Evolutionary conservation across 257 asterid genomes (phyloP), one percentile per base, ranked within the genome.

Genomic region (Solanum medicagineum): DNA sequence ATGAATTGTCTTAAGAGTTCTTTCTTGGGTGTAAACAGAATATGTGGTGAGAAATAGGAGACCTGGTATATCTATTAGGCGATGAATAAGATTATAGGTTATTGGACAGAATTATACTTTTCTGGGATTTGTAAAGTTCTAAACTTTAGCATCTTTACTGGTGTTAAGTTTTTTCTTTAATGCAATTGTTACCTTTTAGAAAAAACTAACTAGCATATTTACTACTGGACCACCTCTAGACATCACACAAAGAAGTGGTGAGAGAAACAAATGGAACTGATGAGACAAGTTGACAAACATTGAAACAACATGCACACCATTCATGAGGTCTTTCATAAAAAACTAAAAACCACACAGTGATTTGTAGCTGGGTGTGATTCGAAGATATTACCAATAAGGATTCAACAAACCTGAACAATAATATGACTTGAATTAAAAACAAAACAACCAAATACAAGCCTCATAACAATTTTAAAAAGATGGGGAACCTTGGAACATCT

Each of bases 401-500:
- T 26, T 53, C 22, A 79, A 79, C 82, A 75, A 15, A 22, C 49
- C 62, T 79, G 49, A 53, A 79, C 49, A 53, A 79, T 79, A 47
- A 79, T 51, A 77, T 29, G 26, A 79, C 65, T 53, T 10, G 29
- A 79, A 26, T 79, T 77, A 2, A 8, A 56, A 56, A 79, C 17
- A 26, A 79, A 29, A 55, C 10, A 53, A 53, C 63, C 15, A 45
- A 26, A 29, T 79, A 79, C 17, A 1, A 53, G 83, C 47, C n/a
- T 51, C 15, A 22, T 22, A 55, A 81, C 45, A 62, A 40, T 5
- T 36, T 36, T 19, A 19, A 68, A 3, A 81, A 89, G 62, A 63
- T 45, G 79, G 47, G 85, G 69, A 88, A 95, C 99, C 98, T 94
- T 83, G 95, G 92, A 89, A 92, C 99, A 90, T 96, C 99, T 89